Evolutionary conservation across 2,329 filamentous ascomycete species (phyloP), one percentile per base, ranked within the genome.

Genomic region (Phaeosphaeriaceae sp.): DNA sequence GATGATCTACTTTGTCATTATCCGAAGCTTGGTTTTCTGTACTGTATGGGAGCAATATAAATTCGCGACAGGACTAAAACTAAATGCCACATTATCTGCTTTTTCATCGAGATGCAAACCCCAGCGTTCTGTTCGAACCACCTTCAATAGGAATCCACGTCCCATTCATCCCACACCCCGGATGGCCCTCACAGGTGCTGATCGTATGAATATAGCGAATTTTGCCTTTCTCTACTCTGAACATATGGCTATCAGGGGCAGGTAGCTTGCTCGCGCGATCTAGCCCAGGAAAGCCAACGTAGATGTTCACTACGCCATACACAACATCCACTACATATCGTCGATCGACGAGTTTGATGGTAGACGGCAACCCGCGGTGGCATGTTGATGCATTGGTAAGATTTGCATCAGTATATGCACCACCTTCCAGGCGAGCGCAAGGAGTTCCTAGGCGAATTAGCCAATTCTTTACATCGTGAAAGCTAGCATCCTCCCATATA

Each of bases 281-380:
- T 8, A 63, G n/a, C 12, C 64, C 43, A 21, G 58, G 60, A 46
- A 67, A 56, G 15, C 57, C 57, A 45, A 60, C 17, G 50, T 57
- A 58, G 13, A 68, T 59, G 18, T 62, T 62, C 12, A 66, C 64
- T 12, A 55, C 61, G 1, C 65, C 65, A 35, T 57, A 54, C 29
- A 62, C 50, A 16, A 61, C 53, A 46, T 68, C 65, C 12, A 67
- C 54, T 1, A 68, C 61, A 43, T 67, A 68, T 15, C 58, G 52
- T 4, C 65, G 35, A 45, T 66, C 56, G 3, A 57, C 48, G 7
- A 66, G 39, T 7, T 56, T 47, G 1, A 66, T 54, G 1, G 56
- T 61, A 15, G 52, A 62, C 4, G 65, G 63, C 6, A 68, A 42
- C 1, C 61, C 63, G 9, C 66, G 41, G 26, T 57, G 37, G 29